These are phyloP conservation scores for Boletus edulis DNA, from an alignment of 768 basidiomycete species.

Conservation along the genomic window DNA sequence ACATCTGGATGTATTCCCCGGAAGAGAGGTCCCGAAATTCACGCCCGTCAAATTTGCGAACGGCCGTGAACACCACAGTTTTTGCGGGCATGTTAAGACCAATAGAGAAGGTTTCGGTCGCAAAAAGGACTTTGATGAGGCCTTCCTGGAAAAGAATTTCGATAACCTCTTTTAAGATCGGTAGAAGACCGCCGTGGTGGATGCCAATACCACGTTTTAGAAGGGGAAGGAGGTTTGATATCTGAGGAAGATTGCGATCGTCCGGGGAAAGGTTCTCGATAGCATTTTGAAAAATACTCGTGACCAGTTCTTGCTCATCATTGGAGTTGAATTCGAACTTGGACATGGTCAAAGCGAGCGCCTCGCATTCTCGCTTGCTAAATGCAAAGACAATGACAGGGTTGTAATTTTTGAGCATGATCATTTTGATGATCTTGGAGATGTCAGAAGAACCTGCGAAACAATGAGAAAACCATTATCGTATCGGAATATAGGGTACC, in stretches of 20 bases:
- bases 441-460: conserved; percentile 83
- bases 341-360: conserved; percentile 84
- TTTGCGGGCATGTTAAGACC: conserved; percentile 99
- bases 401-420: conserved; percentile 96
- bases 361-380: conserved; percentile 97
- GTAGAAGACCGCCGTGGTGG: conserved; percentile 96
- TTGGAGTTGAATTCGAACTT: conserved; percentile 94
- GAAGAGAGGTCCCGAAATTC: conserved; percentile 92
- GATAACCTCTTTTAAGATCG: conserved; percentile 97
- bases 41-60: conserved; percentile 94
- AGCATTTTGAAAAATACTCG: conserved; percentile 91
- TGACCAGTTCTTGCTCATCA: conserved; percentile 86
- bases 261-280: conserved; percentile 84
- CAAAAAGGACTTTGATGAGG: conserved; percentile 95
- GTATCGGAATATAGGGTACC: conserved; percentile 41
- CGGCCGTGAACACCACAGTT: conserved; percentile 95
- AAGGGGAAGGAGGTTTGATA: conserved; percentile 87
- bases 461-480: conserved; percentile 6
- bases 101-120: conserved; percentile 98
- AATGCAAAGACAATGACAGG: conserved; percentile 99
- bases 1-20: conserved; percentile 99
- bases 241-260: conserved; percentile 90
- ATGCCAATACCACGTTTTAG: conserved; percentile 95
- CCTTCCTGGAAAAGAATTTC: conserved; percentile 99
- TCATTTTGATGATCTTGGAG: conserved; percentile 97